Evolutionary conservation across 306 rosid genomes (phyloP), one percentile per base, ranked within the genome.

Genomic region (Gleditsia sinensis): DNA sequence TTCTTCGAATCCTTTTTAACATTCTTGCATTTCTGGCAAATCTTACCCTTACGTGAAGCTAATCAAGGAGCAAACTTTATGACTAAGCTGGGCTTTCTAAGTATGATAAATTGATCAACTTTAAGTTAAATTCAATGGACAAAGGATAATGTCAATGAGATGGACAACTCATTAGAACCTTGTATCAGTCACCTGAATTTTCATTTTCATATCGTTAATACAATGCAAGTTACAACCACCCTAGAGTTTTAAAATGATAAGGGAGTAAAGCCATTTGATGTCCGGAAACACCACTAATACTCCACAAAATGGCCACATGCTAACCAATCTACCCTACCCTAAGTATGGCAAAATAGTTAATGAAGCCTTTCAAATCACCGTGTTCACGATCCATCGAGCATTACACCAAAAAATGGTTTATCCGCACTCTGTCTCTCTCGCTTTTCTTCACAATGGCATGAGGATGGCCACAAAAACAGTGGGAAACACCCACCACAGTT

Each of bases 401-500:
- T 17, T 23, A 8, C 32, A 10, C 5, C 45, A 17, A 36, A 61
- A 48, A 56, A 27, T 37, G 66, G 27, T 49, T 37, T n/a, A n/a
- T n/a, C n/a, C n/a, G n/a, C n/a, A 53, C 5, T 24, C 33, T 2
- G 1, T 27, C 25, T 61, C 32, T 53, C 65, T 59, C 20, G 42
- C 55, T 25, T 19, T 0, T 65, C 58, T 48, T 78, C 53, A 83
- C 21, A 39, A 58, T 60, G 67, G 80, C 27, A 86, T 20, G 36
- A 84, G 56, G 71, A 78, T 28, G 67, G 55, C 28, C 46, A 73
- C 58, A 9, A 63, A 55, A 68, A 78, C 21, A 45, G 84, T 61
- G 25, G 17, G 76, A 13, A 84, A 69, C 71, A 67, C 55, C 79
- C 83, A 78, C 56, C 56, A 46, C 48, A 75, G 46, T 20, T 48